Percentiles rank a stretch among this genome's conserved stretches.
Conservation (phyloP, 1,284 basidiomycete genomes). For the Retiboletus flavoniger region DNA sequence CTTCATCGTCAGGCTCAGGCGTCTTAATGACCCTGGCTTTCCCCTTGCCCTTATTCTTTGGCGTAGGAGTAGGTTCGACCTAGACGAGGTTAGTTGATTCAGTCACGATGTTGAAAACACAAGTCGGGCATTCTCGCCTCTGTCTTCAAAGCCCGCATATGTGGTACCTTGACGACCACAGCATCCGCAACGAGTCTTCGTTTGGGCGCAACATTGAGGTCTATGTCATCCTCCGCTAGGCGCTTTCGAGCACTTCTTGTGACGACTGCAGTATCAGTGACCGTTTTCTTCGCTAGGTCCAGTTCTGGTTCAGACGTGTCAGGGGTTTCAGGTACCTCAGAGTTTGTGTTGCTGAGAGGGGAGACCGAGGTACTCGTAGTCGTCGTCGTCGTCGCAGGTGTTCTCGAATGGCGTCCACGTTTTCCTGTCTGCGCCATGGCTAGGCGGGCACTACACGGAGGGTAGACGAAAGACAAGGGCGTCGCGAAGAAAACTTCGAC, state of each 20-base stretch:
- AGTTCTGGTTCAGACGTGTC: conserved; percentile 42
- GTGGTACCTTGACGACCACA: conserved; percentile 51
- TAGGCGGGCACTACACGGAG: background rate
- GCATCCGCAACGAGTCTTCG: conserved; percentile 42
- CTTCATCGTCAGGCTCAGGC: conserved; percentile 30
- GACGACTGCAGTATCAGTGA: background rate
- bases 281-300: conserved; percentile 8
- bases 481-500: conserved; percentile 20
- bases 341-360: conserved; percentile 24
- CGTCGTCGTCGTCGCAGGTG: conserved; percentile 31
- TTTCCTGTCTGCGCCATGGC: conserved; percentile 26
- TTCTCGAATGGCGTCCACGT: conserved; percentile 11
- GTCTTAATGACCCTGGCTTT: conserved; percentile 33
- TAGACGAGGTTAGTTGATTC: conserved; percentile 13
- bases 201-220: conserved; percentile 36
- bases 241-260: conserved; percentile 33
- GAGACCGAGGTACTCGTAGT: conserved; percentile 27
- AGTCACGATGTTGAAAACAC: conserved; percentile 6
- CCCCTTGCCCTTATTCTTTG: conserved; percentile 43
- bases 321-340: conserved; percentile 40
- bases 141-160: conserved; percentile 28
- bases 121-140: conserved; percentile 35
- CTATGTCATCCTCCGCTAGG: conserved; percentile 31
- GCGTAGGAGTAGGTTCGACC: conserved; percentile 6
- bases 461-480: conserved; percentile 12